Percentiles rank a stretch among this genome's conserved stretches.
Conservation (phyloP, 495 filamentous ascomycete genomes). For the Annulohypoxylon maeteangense region DNA sequence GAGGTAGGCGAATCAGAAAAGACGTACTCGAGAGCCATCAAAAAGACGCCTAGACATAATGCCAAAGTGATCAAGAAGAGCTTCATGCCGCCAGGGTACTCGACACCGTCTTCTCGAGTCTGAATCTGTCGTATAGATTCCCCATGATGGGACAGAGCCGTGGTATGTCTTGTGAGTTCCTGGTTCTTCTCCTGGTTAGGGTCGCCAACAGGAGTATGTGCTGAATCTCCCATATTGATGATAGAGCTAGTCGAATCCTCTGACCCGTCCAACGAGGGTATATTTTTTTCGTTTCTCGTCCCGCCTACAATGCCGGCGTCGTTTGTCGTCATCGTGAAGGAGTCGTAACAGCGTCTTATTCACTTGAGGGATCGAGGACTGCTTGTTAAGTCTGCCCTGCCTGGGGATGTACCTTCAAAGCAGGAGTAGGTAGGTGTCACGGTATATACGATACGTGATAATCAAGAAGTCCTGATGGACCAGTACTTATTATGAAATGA, state of each 20-base stretch:
- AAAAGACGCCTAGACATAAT: conserved; percentile 64
- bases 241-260: conserved; percentile 10
- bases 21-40: conserved; percentile 60
- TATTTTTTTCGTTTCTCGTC: conserved; percentile 41
- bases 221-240: conserved; percentile 5
- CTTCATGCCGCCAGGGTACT: conserved; percentile 61
- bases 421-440: no score
- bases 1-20: conserved; percentile 27
- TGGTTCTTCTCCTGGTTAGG: conserved; percentile 38
- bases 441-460: background rate
- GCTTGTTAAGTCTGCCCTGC: background rate
- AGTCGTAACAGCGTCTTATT: background rate
- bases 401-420: no score
- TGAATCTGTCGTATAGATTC: conserved; percentile 33
- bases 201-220: background rate
- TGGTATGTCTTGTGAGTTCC: conserved; percentile 42
- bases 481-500: no score
- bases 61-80: conserved; percentile 60
- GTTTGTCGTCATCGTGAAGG: conserved; percentile 48
- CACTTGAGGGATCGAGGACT: background rate
- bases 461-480: background rate
- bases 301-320: conserved; percentile 44
- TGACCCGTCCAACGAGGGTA: conserved; percentile 31
- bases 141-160: conserved; percentile 46
- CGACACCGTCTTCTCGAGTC: conserved; percentile 55